Conservation (phyloP, 352 stramenopile genomes). For the Phytophthora quininea region DNA sequence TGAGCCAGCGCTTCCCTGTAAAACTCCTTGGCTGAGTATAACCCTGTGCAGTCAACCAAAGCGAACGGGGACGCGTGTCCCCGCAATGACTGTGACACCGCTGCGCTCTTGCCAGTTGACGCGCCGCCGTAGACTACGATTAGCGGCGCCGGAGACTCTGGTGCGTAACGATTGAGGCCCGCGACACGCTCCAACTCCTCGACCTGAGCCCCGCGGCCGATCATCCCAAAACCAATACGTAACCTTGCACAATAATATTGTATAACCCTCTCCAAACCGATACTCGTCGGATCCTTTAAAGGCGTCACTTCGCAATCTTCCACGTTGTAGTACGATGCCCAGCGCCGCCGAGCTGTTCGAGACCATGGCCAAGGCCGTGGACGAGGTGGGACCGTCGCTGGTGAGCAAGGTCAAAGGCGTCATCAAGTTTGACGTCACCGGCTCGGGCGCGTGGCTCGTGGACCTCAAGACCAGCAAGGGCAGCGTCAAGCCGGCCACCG, state of each 20-base stretch:
- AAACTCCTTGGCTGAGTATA: constrained; percentile 70
- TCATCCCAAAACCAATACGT: constrained; percentile 30
- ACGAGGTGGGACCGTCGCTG: constrained; percentile 70
- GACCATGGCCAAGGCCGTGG: constrained; percentile 70
- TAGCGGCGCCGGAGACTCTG: constrained; percentile 59
- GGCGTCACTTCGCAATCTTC: constrained; percentile 33
- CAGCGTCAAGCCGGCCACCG: constrained; percentile 53
- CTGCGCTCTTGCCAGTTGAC: constrained; percentile 78
- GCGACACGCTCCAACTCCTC: constrained; percentile 50
- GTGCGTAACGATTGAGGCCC: constrained; percentile 42
- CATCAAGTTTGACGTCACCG: constrained; percentile 83
- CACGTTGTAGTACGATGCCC: constrained; percentile 34
- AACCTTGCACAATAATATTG: not conserved
- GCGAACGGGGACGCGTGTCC: constrained; percentile 43
- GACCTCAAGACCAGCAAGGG: constrained; percentile 81
- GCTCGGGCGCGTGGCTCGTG: constrained; percentile 73
- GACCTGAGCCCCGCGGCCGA: constrained; percentile 60
- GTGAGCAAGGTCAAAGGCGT: constrained; percentile 78
- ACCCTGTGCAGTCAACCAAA: constrained; percentile 72
- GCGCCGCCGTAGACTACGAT: constrained; percentile 76
- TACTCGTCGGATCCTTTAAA: constrained; percentile 18
- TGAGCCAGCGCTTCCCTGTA: constrained; percentile 78
- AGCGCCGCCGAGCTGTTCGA: constrained; percentile 70
- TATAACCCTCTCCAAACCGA: not conserved
- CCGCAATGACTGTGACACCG: constrained; percentile 50